Evolutionary conservation across 768 basidiomycete species (phyloP).

Genomic region (Amanita inopinata): DNA sequence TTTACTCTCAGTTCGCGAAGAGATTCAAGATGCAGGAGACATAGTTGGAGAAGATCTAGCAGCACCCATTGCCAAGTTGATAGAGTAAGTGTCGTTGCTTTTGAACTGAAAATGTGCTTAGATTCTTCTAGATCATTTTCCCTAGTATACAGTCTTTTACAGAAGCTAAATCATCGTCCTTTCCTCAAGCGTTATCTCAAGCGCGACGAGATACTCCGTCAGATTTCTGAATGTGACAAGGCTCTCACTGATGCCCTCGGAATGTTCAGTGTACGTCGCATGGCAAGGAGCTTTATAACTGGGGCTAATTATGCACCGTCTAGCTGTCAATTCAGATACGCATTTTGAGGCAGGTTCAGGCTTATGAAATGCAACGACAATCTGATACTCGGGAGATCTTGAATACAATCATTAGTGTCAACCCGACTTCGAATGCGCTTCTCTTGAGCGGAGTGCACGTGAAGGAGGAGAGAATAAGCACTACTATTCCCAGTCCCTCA

Average conservation of each 20-base stretch:
- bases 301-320: constrained; percentile 26
- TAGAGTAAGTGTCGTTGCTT: constrained; percentile 22
- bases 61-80: constrained; percentile 35
- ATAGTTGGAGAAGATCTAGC: constrained; percentile 31
- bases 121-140: constrained; percentile 20
- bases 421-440: constrained; percentile 8
- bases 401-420: constrained; percentile 16
- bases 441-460: constrained; percentile 9
- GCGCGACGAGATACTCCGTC: constrained; percentile 44
- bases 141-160: constrained; percentile 30
- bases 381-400: constrained; percentile 27
- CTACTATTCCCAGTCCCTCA: not conserved
- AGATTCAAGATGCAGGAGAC: constrained; percentile 36
- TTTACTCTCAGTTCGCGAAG: constrained; percentile 43
- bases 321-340: constrained; percentile 30
- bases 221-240: constrained; percentile 18
- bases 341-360: constrained; percentile 39
- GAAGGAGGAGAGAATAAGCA: not conserved
- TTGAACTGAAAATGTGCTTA: constrained; percentile 9
- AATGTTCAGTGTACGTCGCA: constrained; percentile 36
- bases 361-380: constrained; percentile 21
- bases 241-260: constrained; percentile 25
- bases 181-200: constrained; percentile 59
- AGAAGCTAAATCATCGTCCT: constrained; percentile 39
- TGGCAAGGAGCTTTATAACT: not conserved